phyloP scores from a whole-genome alignment of 2,329 filamentous ascomycete species.

The Chrysoporthe cubensis region DNA sequence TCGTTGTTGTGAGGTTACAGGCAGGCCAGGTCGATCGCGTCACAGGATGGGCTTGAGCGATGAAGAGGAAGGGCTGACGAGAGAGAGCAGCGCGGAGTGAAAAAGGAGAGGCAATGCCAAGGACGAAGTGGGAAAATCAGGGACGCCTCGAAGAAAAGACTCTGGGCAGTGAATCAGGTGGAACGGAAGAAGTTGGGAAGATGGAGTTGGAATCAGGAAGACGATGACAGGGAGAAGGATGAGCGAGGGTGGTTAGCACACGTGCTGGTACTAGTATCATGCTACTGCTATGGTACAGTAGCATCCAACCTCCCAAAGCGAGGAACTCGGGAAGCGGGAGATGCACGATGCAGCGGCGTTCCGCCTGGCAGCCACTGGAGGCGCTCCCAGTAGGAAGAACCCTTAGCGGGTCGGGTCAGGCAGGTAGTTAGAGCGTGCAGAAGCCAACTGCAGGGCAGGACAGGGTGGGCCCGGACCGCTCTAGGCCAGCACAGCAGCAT shows the following conservation, averaged over 20 bases:
- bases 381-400: neutral
- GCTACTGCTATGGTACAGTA: neutral
- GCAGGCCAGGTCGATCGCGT: neutral
- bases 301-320: neutral
- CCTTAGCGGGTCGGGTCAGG: neutral
- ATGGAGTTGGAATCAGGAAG: constrained; percentile 1
- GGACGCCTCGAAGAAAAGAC: neutral
- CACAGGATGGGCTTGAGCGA: neutral
- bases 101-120: constrained; percentile 1
- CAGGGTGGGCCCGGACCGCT: neutral
- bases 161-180: too few species aligned
- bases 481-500: neutral
- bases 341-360: neutral
- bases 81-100: neutral
- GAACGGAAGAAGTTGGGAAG: neutral
- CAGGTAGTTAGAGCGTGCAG: neutral
- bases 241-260: constrained; percentile 4
- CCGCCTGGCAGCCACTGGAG: too few species aligned
- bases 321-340: neutral
- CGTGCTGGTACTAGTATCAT: neutral
- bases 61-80: neutral
- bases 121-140: neutral
- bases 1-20: neutral
- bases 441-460: neutral
- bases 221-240: neutral